A percentile compares a stretch with the other conserved stretches of the same genome.
Evolutionary conservation across 805 yeast species (phyloP).

Genomic region (Tetrapisispora namnaoensis): DNA sequence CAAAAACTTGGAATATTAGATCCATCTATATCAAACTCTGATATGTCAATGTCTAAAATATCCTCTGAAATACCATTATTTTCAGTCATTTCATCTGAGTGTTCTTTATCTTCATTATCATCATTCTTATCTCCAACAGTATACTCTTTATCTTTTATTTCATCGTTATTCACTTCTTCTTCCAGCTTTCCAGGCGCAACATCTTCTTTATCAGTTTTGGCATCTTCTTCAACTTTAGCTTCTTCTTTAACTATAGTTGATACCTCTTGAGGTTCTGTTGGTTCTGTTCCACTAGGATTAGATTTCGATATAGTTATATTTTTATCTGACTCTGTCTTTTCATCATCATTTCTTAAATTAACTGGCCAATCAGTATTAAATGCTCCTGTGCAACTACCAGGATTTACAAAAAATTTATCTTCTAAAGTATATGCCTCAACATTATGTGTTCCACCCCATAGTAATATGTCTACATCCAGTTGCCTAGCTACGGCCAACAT

Average conservation of each 20-base stretch:
- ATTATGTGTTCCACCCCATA: slow-evolving; percentile 89
- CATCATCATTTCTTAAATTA: slow-evolving; percentile 19
- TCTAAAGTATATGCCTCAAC: slow-evolving; percentile 91
- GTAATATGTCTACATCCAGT: slow-evolving; percentile 79
- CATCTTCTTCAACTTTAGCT: no score
- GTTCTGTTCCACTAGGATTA: not conserved
- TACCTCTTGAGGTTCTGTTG: not conserved
- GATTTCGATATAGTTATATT: not conserved
- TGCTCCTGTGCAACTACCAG: slow-evolving; percentile 96
- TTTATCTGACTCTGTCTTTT: not conserved
- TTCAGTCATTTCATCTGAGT: slow-evolving; percentile 15
- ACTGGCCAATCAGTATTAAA: slow-evolving; percentile 52
- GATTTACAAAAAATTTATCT: slow-evolving; percentile 88
- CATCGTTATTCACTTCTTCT: slow-evolving; percentile 1
- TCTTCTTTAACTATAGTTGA: no score
- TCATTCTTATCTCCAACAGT: slow-evolving; percentile 4
- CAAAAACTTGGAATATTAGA: slow-evolving; percentile 76
- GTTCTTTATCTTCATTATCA: slow-evolving; percentile 3
- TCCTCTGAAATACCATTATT: not conserved
- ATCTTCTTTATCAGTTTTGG: no score
- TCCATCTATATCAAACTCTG: slow-evolving; percentile 20
- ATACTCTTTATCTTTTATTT: not conserved
- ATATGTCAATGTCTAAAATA: slow-evolving; percentile 6
- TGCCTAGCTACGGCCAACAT: slow-evolving; percentile 76
- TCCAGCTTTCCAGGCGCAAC: not conserved